phyloP scores from a whole-genome alignment of 1,139 yeast genomes.

The Pichia terricola region DNA sequence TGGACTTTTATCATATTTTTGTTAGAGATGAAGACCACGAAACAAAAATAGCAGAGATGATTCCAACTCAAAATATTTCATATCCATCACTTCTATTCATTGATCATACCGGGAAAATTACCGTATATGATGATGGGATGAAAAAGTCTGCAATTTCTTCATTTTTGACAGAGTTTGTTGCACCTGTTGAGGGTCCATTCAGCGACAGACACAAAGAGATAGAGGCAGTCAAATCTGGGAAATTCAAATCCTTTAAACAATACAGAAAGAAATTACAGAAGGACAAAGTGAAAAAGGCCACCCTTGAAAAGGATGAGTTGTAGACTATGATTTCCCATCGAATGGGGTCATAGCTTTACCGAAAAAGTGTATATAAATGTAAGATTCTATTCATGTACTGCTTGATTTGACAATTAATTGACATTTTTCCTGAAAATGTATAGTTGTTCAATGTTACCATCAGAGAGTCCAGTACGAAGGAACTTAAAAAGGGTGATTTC shows the following conservation, averaged over 20 bases:
- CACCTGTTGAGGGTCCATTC: conserved; percentile 20
- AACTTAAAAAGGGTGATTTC: too few relatives aligned
- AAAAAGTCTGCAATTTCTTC: conserved; percentile 13
- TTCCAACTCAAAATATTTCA: conserved; percentile 5
- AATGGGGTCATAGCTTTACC: neutral
- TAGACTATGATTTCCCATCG: neutral
- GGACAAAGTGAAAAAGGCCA: conserved; percentile 2
- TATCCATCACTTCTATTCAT: neutral
- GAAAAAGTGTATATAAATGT: too few relatives aligned
- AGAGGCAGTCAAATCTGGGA: conserved; percentile 17
- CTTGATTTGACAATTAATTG: too few relatives aligned
- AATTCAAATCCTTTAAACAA: conserved; percentile 16
- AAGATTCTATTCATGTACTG: too few relatives aligned
- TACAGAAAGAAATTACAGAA: conserved; percentile 10
- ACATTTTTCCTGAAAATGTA: too few relatives aligned
- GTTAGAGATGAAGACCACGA: conserved; percentile 11
- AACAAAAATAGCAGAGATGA: neutral
- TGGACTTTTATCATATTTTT: conserved; percentile 34
- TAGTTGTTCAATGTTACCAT: too few relatives aligned
- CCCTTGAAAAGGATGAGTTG: conserved; percentile 14
- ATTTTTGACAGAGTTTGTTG: conserved; percentile 15
- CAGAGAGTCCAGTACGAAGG: too few relatives aligned
- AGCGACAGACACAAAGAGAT: conserved; percentile 17
- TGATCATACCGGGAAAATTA: conserved; percentile 8
- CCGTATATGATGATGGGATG: conserved; percentile 14